Conservation (phyloP, 2,329 filamentous ascomycete species). For the Chaetomium globosum region DNA sequence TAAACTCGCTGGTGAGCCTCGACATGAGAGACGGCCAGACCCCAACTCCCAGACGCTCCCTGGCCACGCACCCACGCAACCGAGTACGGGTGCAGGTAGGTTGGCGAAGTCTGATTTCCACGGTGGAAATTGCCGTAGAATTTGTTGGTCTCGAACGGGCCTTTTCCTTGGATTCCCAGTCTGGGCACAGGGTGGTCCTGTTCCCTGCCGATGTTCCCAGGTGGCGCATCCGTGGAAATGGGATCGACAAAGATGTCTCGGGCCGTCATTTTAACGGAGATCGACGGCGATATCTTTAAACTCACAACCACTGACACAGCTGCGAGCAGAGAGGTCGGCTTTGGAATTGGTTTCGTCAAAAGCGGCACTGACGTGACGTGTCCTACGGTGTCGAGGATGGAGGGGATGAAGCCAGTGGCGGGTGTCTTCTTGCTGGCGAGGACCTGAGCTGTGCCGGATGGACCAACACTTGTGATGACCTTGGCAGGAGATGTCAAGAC, state of each 20-base stretch:
- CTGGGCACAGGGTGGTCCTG: slow-evolving; percentile 62
- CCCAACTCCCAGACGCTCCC: slow-evolving; percentile 68
- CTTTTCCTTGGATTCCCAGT: slow-evolving; percentile 51
- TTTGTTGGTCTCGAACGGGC: slow-evolving; percentile 72
- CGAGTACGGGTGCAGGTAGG: slow-evolving; percentile 77
- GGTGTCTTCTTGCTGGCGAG: slow-evolving; percentile 40
- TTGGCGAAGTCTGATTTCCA: slow-evolving; percentile 66
- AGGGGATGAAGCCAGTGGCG: slow-evolving; percentile 42
- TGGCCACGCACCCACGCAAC: slow-evolving; percentile 68
- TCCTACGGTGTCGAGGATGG: slow-evolving; percentile 39
- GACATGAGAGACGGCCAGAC: slow-evolving; percentile 74
- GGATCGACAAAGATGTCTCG: slow-evolving; percentile 59
- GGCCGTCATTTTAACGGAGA: slow-evolving; percentile 39
- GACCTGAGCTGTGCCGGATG: slow-evolving; percentile 43
- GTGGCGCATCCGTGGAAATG: slow-evolving; percentile 56
- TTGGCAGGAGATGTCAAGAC: slow-evolving; percentile 33
- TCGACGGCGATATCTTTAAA: slow-evolving; percentile 20
- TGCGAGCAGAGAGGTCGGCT: slow-evolving; percentile 43
- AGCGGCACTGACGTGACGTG: slow-evolving; percentile 36
- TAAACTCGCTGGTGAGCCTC: slow-evolving; percentile 68
- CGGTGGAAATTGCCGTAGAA: slow-evolving; percentile 83
- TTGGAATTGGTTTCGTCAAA: slow-evolving; percentile 42
- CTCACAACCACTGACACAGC: slow-evolving; percentile 23
- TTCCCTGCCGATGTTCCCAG: slow-evolving; percentile 50
- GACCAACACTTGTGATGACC: slow-evolving; percentile 40